Base-by-base conservation (phyloP, 1,284 basidiomycete species). In the Xerocomus minutiporus region DNA sequence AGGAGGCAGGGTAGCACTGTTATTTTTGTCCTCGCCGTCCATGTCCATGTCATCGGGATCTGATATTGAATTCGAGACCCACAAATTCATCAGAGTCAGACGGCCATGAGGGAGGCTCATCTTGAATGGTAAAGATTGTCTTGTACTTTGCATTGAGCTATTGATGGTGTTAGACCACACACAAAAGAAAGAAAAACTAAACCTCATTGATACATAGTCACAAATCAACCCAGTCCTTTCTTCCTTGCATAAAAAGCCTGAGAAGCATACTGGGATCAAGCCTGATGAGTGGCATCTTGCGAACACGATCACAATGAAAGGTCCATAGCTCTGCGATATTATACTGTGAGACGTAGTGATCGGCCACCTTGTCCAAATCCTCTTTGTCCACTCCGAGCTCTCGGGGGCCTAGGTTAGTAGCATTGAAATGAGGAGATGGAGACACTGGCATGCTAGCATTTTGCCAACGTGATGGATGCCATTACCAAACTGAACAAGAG, bases 241-340 rank as follows among this genome's bases (percentile, higher is more conserved):
- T 64, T 90, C 82, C 59, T 81, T 81, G 65, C 88, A 87, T 59
- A 98, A 67, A 69, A 99, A 97, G 15, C 95, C 95, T n/a, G 50
- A 98, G 77, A 8, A 99, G 75, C 96, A 99, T 98, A 63, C 93
- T 96, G 11, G 96, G 96, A 67, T 98, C 96, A 49, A 99, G 72
- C n/a, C 86, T 86, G 36, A 84, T 83, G 43, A 98, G 72, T 0
- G 89, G 88, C 91, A 98, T 94, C 79, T 95, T 94, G 65, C 92
- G 80, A 41, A 97, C 87, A 20, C 88, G 84, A 26, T 97, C 94
- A 67, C 93, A 94, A 69, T 98, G 96, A 76, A 93, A 99, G 3
- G 92, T 94, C 58, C 80, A 80, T 29, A 97, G 73, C 64, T 94
- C 89, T 6, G 76, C 51, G 11, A 78, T 69, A 0, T 75, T 69